Percentiles rank a stretch among this genome's conserved stretches.
phyloP scores from a whole-genome alignment of 2,329 filamentous ascomycete genomes.

The Sarocladium brachiariae region DNA sequence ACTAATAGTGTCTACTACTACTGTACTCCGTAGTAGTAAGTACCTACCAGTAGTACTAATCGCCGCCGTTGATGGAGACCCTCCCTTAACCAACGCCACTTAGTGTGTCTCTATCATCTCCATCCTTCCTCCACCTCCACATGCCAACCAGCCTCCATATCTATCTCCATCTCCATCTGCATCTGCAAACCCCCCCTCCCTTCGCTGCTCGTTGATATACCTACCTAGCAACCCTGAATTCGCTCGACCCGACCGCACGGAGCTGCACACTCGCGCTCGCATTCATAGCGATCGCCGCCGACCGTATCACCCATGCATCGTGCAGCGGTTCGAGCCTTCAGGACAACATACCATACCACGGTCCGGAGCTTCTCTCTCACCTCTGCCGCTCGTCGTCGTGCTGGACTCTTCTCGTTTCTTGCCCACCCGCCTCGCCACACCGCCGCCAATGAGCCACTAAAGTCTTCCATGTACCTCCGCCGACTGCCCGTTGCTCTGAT shows the following conservation, averaged over 20 bases:
- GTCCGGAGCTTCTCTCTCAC: slow-evolving; percentile 49
- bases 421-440: slow-evolving; percentile 20
- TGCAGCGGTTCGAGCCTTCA: slow-evolving; percentile 59
- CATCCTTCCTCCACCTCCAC: neutral
- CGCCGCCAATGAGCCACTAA: slow-evolving; percentile 45
- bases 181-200: too few species aligned
- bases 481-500: slow-evolving; percentile 60
- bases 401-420: slow-evolving; percentile 8
- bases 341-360: slow-evolving; percentile 59
- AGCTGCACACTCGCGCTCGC: slow-evolving; percentile 7
- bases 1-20: too few species aligned
- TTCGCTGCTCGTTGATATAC: slow-evolving; percentile 19
- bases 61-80: too few species aligned
- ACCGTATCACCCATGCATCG: slow-evolving; percentile 58
- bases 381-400: slow-evolving; percentile 15
- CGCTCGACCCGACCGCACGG: neutral
- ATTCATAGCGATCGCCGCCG: neutral
- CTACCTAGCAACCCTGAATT: neutral
- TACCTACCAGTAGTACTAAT: too few species aligned
- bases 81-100: too few species aligned
- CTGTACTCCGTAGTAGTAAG: too few species aligned
- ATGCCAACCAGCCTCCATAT: too few species aligned
- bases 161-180: neutral
- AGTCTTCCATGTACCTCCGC: slow-evolving; percentile 70
- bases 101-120: too few species aligned